A percentile compares a stretch with the other conserved stretches of the same genome.
These are phyloP conservation scores for Coniochaeta sp. DNA, from an alignment of 2,329 filamentous ascomycete species.

Conservation along the genomic window DNA sequence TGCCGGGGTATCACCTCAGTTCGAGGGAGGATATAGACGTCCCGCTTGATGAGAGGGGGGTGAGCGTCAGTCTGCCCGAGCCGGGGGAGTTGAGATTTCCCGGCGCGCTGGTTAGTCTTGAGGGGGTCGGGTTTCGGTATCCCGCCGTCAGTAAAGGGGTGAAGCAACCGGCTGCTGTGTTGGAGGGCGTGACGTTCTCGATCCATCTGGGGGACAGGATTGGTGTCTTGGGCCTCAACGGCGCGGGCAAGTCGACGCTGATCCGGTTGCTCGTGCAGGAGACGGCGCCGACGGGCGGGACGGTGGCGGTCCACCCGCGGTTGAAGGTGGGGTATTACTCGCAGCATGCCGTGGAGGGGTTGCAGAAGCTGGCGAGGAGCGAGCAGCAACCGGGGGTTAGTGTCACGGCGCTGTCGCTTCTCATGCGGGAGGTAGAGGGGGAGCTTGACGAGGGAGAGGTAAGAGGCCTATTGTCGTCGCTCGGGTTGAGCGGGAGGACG, in stretches of 20 bases:
- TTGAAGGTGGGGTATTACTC: conserved; percentile 70
- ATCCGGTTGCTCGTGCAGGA: conserved; percentile 62
- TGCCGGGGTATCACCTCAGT: conserved; percentile 53
- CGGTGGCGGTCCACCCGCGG: conserved; percentile 58
- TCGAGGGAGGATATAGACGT: conserved; percentile 64
- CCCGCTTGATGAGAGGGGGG: conserved; percentile 52
- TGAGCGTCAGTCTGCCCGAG: conserved; percentile 51
- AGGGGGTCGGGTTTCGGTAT: conserved; percentile 63
- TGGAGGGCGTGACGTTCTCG: conserved; percentile 60
- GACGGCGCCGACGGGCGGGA: conserved; percentile 52
- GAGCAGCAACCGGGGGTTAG: conserved; percentile 33
- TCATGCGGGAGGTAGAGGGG: conserved; percentile 47
- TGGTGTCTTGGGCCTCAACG: conserved; percentile 73
- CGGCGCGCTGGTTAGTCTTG: conserved; percentile 64
- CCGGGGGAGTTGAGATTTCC: conserved; percentile 68
- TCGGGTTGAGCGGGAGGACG: conserved; percentile 63
- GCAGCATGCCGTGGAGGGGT: conserved; percentile 67
- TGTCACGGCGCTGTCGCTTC: conserved; percentile 61
- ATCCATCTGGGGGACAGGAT: conserved; percentile 68
- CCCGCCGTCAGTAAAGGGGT: conserved; percentile 23
- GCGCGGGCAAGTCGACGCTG: conserved; percentile 74
- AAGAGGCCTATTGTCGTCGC: conserved; percentile 56
- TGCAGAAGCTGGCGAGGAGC: conserved; percentile 46
- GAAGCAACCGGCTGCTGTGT: conserved; percentile 28
- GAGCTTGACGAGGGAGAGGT: conserved; percentile 59